Evolutionary conservation across 2,329 filamentous ascomycete genomes (phyloP), one percentile per base, ranked within the genome.

Genomic region (Aspergillus sergii): DNA sequence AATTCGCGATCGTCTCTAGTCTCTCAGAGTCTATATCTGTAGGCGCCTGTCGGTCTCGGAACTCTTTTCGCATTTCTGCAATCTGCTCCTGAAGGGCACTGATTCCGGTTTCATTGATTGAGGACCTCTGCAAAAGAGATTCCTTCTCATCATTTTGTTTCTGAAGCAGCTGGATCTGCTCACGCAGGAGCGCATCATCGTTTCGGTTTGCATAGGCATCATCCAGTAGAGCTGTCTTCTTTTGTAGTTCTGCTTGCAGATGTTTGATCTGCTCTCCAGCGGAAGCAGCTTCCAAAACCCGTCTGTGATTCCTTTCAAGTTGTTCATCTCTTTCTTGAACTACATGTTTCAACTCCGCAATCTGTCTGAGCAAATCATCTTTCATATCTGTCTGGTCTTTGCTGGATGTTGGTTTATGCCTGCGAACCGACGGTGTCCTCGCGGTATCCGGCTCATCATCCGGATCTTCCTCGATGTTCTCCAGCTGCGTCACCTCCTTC

Each of bases 191-290:
- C 5, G 63, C 59, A 48, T 72, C 71, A 2, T 76, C 71, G 4
- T 59, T 65, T 7, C 66, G 62, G 26, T 69, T 67, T 8, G 61
- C 65, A 34, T 74, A 67, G 2, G 74, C 59, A 28, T 77, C 72
- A 4, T 73, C 68, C 6, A 79, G 58, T 14, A 73, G 62, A 12
- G 62, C 58, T 4, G 71, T 68, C 56, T 76, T 78, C 21, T 65
- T 69, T 59, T 77, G 71, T n/a, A 80, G 45, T 58, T 79, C 78
- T 10, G 67, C 61, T 58, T 79, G 76, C n/a, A 80, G 69, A 41
- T 79, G 73, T 11, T 72, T 72, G 59, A 79, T 75, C 64, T 80
- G 76, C 45, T 79, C 77, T 10, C 66, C 72, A 6, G 75, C 76
- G 14, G 77, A 79, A 28, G 70, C 72, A 1, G 75, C 73, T 54